Evolutionary conservation across 495 filamentous ascomycete species (phyloP), one percentile per base, ranked within the genome.

Genomic region (Penicillium bialowiezense): DNA sequence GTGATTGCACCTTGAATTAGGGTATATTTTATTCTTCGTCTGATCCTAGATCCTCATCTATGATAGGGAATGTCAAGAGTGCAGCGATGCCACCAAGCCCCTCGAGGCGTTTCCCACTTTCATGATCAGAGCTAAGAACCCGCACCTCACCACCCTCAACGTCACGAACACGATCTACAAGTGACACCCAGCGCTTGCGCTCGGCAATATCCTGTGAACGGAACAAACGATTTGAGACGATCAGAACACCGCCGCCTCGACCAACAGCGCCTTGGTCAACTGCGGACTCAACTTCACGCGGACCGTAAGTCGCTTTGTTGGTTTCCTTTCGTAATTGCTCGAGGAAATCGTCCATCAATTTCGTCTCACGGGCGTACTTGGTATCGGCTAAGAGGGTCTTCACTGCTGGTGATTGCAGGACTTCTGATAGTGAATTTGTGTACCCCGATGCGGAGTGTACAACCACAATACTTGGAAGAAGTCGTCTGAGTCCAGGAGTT

Each of bases 161-260:
- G 40, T 86, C 87, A 56, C 86, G 86, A n/a, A 97, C 93, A 37
- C 84, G 87, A 64, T 98, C 93, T 33, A 97, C 92, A 55, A 97
- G 75, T 18, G 71, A 67, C 3, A 98, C 95, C 77, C 88, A 96
- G 48, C 80, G 81, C 63, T 81, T 91, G 63, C 93, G 76, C 59
- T 83, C 85, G 9, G 72, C 75, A n/a, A 97, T 78, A 50, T 91
- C 85, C 63, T 95, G 79, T 41, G 86, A 88, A 46, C 95, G 73
- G 65, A 97, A 97, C 21, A 97, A 69, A 9, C 79, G 76, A 63
- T 96, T 91, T 43, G 85, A 90, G 49, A 98, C 85, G 46, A 98
- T 70, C 39, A 98, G 69, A 14, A 90, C 79, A 3, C 90, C 91
- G 2, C 89, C 90, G 13, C 91, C 91, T 26, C 83, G 76, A 0